Evolutionary conservation across 192 early-diverging fungal species (phyloP).

Genomic region (Oehlia diaphana): DNA sequence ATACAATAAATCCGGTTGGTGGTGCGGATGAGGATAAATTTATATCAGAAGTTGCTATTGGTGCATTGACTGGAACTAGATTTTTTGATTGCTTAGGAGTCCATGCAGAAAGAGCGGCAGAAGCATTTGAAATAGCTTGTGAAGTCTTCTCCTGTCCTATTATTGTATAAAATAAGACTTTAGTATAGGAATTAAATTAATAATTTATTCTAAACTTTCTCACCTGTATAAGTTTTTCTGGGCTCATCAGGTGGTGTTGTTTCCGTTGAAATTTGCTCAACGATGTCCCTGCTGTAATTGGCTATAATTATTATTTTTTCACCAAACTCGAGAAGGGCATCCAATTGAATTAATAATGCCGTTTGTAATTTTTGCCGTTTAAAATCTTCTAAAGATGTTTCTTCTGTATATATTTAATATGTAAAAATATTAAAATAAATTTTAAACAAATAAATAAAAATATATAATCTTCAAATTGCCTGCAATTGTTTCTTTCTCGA

Average conservation of each 20-base stretch:
- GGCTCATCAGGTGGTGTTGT: conserved; percentile 8
- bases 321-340: conserved; percentile 11
- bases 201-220: background rate
- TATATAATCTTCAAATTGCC: background rate
- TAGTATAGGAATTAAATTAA: background rate
- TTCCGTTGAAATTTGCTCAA: conserved; percentile 14
- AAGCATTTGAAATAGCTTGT: conserved; percentile 9
- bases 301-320: conserved; percentile 9
- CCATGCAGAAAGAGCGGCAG: background rate
- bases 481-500: conserved; percentile 12
- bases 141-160: conserved; percentile 18
- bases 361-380: conserved; percentile 23
- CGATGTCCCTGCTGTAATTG: background rate
- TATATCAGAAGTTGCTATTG: background rate
- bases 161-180: background rate
- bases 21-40: background rate
- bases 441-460: no score
- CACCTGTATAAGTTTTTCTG: conserved; percentile 5
- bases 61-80: background rate
- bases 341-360: conserved; percentile 15
- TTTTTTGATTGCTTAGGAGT: background rate
- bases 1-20: background rate
- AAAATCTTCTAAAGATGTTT: conserved; percentile 22
- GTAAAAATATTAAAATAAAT: no score
- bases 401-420: background rate